These are phyloP conservation scores for Barbatosphaeria neglecta DNA, from an alignment of 495 filamentous ascomycete genomes.

Conservation along the genomic window DNA sequence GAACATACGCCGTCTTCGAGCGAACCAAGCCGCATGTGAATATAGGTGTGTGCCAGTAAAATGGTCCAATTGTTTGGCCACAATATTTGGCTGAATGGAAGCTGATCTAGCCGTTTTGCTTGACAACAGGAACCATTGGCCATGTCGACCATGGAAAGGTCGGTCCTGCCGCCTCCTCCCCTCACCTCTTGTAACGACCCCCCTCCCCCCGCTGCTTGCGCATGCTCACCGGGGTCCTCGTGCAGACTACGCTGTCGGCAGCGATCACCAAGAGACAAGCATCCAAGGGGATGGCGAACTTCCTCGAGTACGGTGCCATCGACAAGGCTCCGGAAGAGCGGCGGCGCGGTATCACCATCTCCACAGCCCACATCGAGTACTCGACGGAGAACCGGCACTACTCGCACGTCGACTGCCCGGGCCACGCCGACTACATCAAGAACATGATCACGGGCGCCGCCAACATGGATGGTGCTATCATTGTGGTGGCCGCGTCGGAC, in stretches of 20 bases:
- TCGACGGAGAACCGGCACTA: conserved; percentile 85
- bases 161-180: conserved; percentile 7
- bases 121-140: conserved; percentile 97
- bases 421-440: conserved; percentile 99
- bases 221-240: conserved; percentile 12
- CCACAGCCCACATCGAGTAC: conserved; percentile 97
- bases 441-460: conserved; percentile 99
- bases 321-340: conserved; percentile 98
- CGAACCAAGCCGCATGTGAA: conserved; percentile 95
- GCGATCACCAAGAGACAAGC: conserved; percentile 97
- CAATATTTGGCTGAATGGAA: conserved; percentile 2
- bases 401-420: conserved; percentile 98
- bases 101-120: background rate
- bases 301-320: conserved; percentile 93
- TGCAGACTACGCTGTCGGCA: conserved; percentile 94
- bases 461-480: conserved; percentile 95
- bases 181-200: background rate
- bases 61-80: background rate
- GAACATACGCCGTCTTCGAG: conserved; percentile 74
- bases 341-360: conserved; percentile 99
- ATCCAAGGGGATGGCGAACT: conserved; percentile 82
- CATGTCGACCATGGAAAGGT: conserved; percentile 99
- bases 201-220: background rate
- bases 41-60: conserved; percentile 55
- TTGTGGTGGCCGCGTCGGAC: conserved; percentile 96